phyloP scores from a whole-genome alignment of 306 rosid species.

The Trifolium subterraneum region DNA sequence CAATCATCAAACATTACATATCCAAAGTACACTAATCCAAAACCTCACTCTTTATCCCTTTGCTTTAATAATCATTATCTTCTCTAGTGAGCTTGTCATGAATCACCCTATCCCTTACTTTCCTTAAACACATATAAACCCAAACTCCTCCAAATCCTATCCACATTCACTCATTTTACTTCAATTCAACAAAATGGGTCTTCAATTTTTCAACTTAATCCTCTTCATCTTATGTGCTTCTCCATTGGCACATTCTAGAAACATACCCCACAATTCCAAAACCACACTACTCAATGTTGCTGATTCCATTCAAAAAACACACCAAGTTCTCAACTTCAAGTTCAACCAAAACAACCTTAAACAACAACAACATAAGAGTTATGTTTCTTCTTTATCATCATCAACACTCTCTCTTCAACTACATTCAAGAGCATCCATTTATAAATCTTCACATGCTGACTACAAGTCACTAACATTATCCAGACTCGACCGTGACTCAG shows the following conservation, averaged over 20 bases:
- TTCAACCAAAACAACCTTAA: conserved; percentile 27
- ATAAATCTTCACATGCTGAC: neutral
- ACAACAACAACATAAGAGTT: neutral
- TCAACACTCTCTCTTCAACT: conserved; percentile 23
- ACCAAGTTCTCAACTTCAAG: conserved; percentile 38
- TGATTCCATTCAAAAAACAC: conserved; percentile 50
- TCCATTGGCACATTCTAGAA: conserved; percentile 47
- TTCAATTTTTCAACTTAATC: conserved; percentile 11
- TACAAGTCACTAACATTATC: conserved; percentile 28
- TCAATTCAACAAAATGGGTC: conserved; percentile 34
- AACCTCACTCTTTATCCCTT: conserved; percentile 43
- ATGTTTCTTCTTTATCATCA: conserved; percentile 23
- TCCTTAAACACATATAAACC: conserved; percentile 34
- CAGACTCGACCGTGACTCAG: conserved; percentile 16
- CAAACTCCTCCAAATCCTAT: neutral
- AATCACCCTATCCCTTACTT: neutral
- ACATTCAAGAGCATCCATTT: conserved; percentile 11
- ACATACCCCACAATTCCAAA: conserved; percentile 26
- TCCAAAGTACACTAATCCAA: conserved; percentile 42
- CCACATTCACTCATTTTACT: neutral
- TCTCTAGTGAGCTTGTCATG: conserved; percentile 51
- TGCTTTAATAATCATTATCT: conserved; percentile 32
- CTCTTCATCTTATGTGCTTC: conserved; percentile 30
- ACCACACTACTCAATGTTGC: conserved; percentile 60
- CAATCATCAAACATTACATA: conserved; percentile 33